Evolutionary conservation across 2,329 filamentous ascomycete species (phyloP).

Genomic region (Penicillium sp.): DNA sequence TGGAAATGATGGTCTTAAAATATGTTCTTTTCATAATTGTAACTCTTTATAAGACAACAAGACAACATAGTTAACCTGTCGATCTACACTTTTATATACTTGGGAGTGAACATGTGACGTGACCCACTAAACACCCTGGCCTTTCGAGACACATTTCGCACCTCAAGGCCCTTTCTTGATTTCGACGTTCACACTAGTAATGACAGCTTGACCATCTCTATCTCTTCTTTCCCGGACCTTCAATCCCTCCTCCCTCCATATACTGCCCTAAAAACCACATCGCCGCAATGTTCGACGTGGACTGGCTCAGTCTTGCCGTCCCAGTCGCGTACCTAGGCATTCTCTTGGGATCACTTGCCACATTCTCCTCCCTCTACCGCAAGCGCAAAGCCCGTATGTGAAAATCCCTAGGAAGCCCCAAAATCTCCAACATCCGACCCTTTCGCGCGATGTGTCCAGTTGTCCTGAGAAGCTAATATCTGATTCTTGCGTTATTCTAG

Average conservation of each 20-base stretch:
- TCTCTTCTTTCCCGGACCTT: neutral
- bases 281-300: constrained; percentile 40
- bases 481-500: constrained; percentile 26
- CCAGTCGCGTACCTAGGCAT: constrained; percentile 84
- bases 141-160: constrained; percentile 11
- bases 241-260: neutral
- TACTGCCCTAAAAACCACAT: constrained; percentile 1
- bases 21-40: neutral
- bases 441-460: neutral
- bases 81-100: neutral
- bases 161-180: neutral
- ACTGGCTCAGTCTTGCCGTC: constrained; percentile 78
- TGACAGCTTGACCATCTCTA: neutral
- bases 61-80: no score
- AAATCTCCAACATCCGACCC: neutral
- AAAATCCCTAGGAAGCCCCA: neutral
- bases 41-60: neutral
- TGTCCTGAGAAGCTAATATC: constrained; percentile 11
- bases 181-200: neutral
- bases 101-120: constrained; percentile 18
- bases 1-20: neutral
- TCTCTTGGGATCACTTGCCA: constrained; percentile 76
- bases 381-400: constrained; percentile 74
- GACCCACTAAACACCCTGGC: constrained; percentile 25
- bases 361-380: constrained; percentile 86